These are phyloP conservation scores for Liquidambar formosana DNA, from an alignment of 164 flowering plant genomes.

Conservation along the genomic window DNA sequence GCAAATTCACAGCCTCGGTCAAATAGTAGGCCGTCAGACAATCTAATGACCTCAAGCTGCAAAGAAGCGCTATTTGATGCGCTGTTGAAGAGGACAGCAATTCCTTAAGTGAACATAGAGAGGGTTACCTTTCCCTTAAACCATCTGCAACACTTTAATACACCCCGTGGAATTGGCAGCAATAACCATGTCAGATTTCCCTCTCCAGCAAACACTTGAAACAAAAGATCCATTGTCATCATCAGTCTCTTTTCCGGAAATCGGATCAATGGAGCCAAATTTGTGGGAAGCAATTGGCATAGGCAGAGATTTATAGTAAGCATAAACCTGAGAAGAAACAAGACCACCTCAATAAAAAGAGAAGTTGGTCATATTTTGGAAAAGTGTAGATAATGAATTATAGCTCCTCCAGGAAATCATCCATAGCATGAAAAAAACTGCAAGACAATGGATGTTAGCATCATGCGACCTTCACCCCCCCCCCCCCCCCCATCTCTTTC, in stretches of 20 bases:
- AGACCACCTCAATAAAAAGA: not conserved
- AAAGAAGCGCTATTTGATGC: constrained; percentile 1
- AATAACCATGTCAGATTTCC: constrained; percentile 72
- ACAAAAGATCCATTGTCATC: constrained; percentile 89
- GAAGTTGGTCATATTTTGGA: not conserved
- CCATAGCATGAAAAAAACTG: not conserved
- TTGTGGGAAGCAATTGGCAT: constrained; percentile 90
- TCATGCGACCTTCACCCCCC: no score
- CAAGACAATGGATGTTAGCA: not conserved
- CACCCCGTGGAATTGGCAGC: constrained; percentile 92
- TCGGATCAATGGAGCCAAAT: constrained; percentile 87
- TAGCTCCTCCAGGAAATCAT: no score
- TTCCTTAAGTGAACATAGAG: not conserved
- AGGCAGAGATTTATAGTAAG: constrained; percentile 80
- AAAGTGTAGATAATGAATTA: not conserved
- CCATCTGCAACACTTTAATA: constrained; percentile 80
- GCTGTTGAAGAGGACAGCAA: not conserved
- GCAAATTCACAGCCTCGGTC: not conserved
- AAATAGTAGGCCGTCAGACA: not conserved
- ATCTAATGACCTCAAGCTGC: not conserved
- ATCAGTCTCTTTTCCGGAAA: constrained; percentile 80
- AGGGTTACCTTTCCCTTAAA: constrained; percentile 30
- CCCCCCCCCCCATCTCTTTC: no score
- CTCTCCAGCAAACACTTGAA: constrained; percentile 94
- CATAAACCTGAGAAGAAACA: constrained; percentile 60